These are phyloP conservation scores for Lycium ferocissimum DNA, from an alignment of 257 asterid species.

Conservation along the genomic window DNA sequence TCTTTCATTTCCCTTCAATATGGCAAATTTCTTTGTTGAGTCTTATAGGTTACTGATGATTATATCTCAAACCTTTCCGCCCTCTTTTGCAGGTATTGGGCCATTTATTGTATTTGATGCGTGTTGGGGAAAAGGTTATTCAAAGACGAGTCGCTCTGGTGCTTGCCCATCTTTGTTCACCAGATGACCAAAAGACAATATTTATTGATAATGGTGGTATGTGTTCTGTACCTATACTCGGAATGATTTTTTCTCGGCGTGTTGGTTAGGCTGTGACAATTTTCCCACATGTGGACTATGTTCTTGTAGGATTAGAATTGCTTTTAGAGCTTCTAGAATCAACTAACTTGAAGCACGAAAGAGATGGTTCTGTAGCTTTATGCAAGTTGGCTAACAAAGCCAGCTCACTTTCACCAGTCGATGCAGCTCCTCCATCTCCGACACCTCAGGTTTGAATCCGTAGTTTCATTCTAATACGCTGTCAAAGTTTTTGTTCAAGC, in stretches of 20 bases:
- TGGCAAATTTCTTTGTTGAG: background rate
- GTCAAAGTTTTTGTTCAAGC: background rate
- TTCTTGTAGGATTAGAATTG: conserved; percentile 66
- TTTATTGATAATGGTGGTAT: conserved; percentile 83
- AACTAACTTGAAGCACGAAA: conserved; percentile 65
- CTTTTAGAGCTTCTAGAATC: conserved; percentile 91
- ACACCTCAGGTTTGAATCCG: conserved; percentile 68
- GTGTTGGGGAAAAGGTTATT: conserved; percentile 67
- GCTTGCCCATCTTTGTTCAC: conserved; percentile 93
- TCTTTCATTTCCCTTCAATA: conserved; percentile 8
- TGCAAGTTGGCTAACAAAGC: conserved; percentile 83
- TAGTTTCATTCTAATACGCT: conserved; percentile 4
- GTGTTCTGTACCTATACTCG: conserved; percentile 22
- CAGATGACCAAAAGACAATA: conserved; percentile 82
- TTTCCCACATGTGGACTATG: conserved; percentile 1
- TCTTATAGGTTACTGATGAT: conserved; percentile 5
- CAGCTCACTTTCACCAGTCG: conserved; percentile 78
- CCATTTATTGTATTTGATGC: conserved; percentile 90
- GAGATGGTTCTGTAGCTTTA: conserved; percentile 82
- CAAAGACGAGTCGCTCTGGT: conserved; percentile 89
- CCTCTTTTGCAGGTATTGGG: conserved; percentile 68
- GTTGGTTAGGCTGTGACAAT: background rate
- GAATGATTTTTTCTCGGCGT: background rate
- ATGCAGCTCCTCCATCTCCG: conserved; percentile 99
- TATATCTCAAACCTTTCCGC: conserved; percentile 26